These are phyloP conservation scores for Ceratobasidium sp. DNA, from an alignment of 1,284 basidiomycete species.

Conservation along the genomic window DNA sequence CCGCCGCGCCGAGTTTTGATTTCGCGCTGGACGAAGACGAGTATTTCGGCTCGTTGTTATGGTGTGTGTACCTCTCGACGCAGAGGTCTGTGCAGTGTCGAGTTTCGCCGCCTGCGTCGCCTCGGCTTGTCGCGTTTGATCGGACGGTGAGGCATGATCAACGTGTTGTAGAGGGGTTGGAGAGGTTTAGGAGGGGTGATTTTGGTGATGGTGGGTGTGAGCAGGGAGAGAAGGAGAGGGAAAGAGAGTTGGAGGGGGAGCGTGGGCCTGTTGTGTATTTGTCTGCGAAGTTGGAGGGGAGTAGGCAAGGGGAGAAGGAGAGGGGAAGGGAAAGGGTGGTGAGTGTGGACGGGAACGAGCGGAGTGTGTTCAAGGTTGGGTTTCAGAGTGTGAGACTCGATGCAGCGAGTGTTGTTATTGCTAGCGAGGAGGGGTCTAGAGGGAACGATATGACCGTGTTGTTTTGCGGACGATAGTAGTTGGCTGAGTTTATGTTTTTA, in stretches of 20 bases:
- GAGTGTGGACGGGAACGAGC: background rate
- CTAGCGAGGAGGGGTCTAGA: slow-evolving; percentile 22
- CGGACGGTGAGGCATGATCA: slow-evolving; percentile 11
- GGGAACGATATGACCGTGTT: slow-evolving; percentile 31
- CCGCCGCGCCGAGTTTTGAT: slow-evolving; percentile 16
- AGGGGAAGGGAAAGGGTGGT: background rate
- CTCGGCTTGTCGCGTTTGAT: slow-evolving; percentile 32
- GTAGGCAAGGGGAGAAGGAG: background rate
- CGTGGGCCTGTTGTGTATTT: slow-evolving; percentile 8
- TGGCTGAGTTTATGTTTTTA: background rate
- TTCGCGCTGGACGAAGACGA: slow-evolving; percentile 38
- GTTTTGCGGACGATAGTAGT: slow-evolving; percentile 15
- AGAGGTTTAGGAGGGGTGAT: slow-evolving; percentile 7
- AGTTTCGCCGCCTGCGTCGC: slow-evolving; percentile 39
- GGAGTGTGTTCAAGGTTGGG: slow-evolving; percentile 13
- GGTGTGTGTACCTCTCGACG: slow-evolving; percentile 22
- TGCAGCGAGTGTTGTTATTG: slow-evolving; percentile 31
- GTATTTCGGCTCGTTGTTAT: slow-evolving; percentile 40
- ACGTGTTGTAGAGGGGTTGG: slow-evolving; percentile 19
- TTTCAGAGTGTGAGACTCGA: slow-evolving; percentile 28
- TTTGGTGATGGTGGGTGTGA: background rate
- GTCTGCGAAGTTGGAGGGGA: background rate
- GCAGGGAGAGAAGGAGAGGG: background rate
- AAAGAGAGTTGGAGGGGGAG: slow-evolving; percentile 21
- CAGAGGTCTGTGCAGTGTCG: slow-evolving; percentile 32